These are phyloP conservation scores for Vitis hybrid DNA, from an alignment of 177 flowering plant genomes.

Conservation along the genomic window DNA sequence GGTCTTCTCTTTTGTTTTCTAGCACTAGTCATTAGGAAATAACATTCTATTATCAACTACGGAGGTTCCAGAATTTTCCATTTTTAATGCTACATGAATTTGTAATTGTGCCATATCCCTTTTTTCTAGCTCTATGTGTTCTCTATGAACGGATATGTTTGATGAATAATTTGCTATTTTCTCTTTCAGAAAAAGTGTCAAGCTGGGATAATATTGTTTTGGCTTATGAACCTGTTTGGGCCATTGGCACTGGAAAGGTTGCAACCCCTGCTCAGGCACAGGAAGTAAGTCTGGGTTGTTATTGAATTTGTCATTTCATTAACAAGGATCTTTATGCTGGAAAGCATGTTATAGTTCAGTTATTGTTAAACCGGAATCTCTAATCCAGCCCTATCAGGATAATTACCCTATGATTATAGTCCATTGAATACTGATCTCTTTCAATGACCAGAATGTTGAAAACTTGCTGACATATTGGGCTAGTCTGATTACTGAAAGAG, in stretches of 20 bases:
- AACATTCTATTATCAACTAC: too few relatives aligned
- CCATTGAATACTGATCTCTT: too few relatives aligned
- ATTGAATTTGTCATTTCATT: background rate
- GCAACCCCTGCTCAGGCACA: constrained; percentile 94
- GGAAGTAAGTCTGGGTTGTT: constrained; percentile 55
- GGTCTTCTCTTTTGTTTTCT: background rate
- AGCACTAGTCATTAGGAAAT: background rate
- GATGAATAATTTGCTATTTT: background rate
- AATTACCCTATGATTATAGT: too few relatives aligned
- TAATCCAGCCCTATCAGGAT: background rate
- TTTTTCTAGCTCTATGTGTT: background rate
- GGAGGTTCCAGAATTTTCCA: too few relatives aligned
- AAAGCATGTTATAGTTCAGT: background rate
- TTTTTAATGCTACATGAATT: too few relatives aligned
- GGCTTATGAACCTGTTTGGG: constrained; percentile 99
- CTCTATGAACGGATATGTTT: background rate
- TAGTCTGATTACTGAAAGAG: too few relatives aligned
- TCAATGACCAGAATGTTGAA: too few relatives aligned
- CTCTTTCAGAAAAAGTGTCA: constrained; percentile 40
- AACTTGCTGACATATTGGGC: too few relatives aligned
- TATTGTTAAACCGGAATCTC: background rate
- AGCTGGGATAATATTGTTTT: constrained; percentile 76
- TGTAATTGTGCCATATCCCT: background rate
- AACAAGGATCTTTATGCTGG: background rate
- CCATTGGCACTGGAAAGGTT: constrained; percentile 97